Evolutionary conservation across 768 basidiomycete genomes (phyloP).

Genomic region (Leccinum aurantiacum): DNA sequence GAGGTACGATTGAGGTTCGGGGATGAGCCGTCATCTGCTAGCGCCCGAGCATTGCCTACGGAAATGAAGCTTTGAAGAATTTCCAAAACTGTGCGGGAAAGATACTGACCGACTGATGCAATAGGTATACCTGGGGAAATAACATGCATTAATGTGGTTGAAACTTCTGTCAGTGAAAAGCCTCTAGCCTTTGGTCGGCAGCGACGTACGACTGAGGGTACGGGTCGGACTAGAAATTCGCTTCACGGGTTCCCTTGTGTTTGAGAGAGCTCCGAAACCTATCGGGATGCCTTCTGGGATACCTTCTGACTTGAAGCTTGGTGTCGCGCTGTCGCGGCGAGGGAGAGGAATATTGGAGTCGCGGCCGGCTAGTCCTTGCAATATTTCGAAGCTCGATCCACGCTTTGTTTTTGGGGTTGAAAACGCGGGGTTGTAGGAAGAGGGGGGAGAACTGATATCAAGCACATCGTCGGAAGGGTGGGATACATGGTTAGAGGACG

Average conservation of each 20-base stretch:
- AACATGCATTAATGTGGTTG: constrained; percentile 25
- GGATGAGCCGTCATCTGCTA: constrained; percentile 69
- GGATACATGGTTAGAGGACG: constrained; percentile 39
- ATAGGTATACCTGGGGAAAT: constrained; percentile 66
- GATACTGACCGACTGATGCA: constrained; percentile 68
- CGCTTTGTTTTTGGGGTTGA: constrained; percentile 53
- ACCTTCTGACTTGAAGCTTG: constrained; percentile 44
- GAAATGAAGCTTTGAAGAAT: constrained; percentile 21
- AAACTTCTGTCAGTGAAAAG: constrained; percentile 21
- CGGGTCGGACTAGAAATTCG: constrained; percentile 72
- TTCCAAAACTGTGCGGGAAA: background rate
- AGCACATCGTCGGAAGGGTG: constrained; percentile 35
- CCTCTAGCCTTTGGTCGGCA: constrained; percentile 20
- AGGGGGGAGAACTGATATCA: constrained; percentile 33
- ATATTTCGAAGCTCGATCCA: constrained; percentile 69
- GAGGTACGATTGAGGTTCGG: constrained; percentile 35
- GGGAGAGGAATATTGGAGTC: constrained; percentile 76
- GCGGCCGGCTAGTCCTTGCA: constrained; percentile 70
- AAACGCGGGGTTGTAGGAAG: constrained; percentile 32
- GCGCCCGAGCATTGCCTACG: constrained; percentile 78
- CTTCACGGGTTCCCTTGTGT: constrained; percentile 42
- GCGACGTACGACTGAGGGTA: constrained; percentile 72
- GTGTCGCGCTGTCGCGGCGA: constrained; percentile 46
- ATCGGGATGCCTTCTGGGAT: constrained; percentile 77
- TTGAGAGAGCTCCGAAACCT: constrained; percentile 44